Conservation (phyloP, 768 basidiomycete genomes). For the Auricularia cornea region DNA sequence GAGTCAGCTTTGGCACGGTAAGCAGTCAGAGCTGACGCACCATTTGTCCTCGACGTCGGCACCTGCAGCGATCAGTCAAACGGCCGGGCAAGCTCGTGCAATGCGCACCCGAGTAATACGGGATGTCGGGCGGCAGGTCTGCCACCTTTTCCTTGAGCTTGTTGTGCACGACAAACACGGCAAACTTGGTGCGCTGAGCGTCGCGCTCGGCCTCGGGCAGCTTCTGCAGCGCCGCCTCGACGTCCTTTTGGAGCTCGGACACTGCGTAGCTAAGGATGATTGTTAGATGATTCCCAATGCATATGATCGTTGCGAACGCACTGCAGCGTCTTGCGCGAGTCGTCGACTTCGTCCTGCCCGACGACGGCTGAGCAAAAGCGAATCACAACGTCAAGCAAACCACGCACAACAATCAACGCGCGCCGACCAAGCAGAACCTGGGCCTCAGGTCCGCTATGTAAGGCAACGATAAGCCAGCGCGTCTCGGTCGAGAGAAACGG, state of each 20-base stretch:
- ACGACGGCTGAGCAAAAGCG: neutral
- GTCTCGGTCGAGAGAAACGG: no score
- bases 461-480: neutral
- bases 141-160: constrained; percentile 85
- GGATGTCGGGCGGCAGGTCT: constrained; percentile 54
- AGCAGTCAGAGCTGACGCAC: constrained; percentile 33
- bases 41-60: constrained; percentile 65
- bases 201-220: constrained; percentile 69
- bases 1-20: constrained; percentile 2
- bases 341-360: constrained; percentile 75
- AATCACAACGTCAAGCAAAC: no score
- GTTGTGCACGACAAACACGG: constrained; percentile 90
- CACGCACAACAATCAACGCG: constrained; percentile 72
- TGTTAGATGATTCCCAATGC: no score
- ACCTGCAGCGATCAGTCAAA: constrained; percentile 38
- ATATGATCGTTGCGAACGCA: constrained; percentile 33
- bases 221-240: constrained; percentile 56
- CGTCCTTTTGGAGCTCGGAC: constrained; percentile 82
- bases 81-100: neutral
- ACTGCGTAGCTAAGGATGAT: constrained; percentile 80
- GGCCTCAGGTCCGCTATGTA: constrained; percentile 51
- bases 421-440: constrained; percentile 70
- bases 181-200: constrained; percentile 73
- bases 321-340: constrained; percentile 84
- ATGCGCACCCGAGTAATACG: constrained; percentile 29